Evolutionary conservation across 1,139 yeast genomes (phyloP).

Genomic region (Sugiyamaella xylanicola): DNA sequence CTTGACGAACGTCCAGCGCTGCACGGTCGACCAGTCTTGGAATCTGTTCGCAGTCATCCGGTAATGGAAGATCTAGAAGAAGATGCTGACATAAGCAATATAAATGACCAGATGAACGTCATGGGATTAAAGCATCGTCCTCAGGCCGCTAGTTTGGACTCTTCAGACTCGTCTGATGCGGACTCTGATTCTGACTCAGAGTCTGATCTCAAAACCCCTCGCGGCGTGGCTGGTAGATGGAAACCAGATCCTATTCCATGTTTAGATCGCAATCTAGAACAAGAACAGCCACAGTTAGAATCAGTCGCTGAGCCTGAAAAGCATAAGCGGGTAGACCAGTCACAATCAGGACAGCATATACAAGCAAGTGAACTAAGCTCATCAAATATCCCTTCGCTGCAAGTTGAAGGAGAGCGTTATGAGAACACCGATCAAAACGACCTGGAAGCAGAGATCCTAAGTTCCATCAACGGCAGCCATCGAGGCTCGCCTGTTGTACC

Average conservation of each 20-base stretch:
- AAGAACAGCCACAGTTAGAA: neutral
- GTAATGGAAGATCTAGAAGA: slow-evolving; percentile 21
- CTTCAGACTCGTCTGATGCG: slow-evolving; percentile 5
- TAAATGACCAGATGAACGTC: slow-evolving; percentile 12
- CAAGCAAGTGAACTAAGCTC: neutral
- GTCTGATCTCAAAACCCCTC: slow-evolving; percentile 9
- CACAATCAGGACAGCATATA: neutral
- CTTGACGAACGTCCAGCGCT: slow-evolving; percentile 15
- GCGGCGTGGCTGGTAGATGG: slow-evolving; percentile 14
- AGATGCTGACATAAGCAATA: slow-evolving; percentile 7
- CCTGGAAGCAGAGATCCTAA: slow-evolving; percentile 35
- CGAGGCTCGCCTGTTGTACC: neutral
- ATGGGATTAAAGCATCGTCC: slow-evolving; percentile 10
- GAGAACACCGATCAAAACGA: slow-evolving; percentile 26
- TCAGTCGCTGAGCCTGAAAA: neutral
- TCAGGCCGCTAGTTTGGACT: neutral
- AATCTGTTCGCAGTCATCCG: slow-evolving; percentile 17
- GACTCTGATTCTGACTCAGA: slow-evolving; percentile 10
- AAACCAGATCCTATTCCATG: slow-evolving; percentile 11
- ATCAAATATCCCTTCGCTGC: neutral
- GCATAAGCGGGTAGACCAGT: neutral
- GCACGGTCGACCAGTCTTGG: slow-evolving; percentile 17
- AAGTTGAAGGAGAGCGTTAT: slow-evolving; percentile 1
- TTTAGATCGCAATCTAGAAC: neutral
- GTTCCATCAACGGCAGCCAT: slow-evolving; percentile 24